Evolutionary conservation across 164 flowering plant genomes (phyloP), one percentile per base, ranked within the genome.

Genomic region (Magnolia kwangsiensis): DNA sequence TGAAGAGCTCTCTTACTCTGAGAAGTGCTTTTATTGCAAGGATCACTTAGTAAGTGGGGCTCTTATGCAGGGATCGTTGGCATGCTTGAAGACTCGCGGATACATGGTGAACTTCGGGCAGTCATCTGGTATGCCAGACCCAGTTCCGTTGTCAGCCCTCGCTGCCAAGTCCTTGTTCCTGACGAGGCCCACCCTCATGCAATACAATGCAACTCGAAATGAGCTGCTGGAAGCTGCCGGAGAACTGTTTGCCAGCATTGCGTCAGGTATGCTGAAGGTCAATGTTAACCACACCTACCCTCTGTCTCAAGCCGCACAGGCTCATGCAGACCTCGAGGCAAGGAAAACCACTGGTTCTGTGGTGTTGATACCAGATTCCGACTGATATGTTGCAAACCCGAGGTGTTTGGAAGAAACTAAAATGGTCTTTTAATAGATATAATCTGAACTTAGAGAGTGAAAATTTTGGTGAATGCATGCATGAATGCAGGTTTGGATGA

Each of bases 61-160:
- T 20, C 23, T 37, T 16, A 65, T 74, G 23, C 88, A 94, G 98
- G 97, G 97, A 72, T 95, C 98, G 18, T 74, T 95, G 79, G 88
- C 79, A 13, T 95, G 98, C 85, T 86, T 95, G 68, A 90, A 86
- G 80, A 6, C 74, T 64, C 88, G 93, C 0, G 98, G 98, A 0
- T 88, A 90, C 88, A 86, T 95, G 97, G 94, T 92, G 79, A 87
- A 80, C 78, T 92, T 89, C 64, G 96, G 98, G 19, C 94, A 90
- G 81, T 87, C 97, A 49, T 95, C 98, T 1, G 98, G 97, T 2
- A 20, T 71, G n/a, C 91, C 93, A 18, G 97, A 92, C 24, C 94
- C 98, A 7, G 79, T 95, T 66, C 97, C 96, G 13, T 71, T 92
- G 76, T 78, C 98, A 2, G 90, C 89, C 45, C 86, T 95, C 50